Conservation (phyloP, 352 stramenopile species). For the Pythium periplocum region DNA sequence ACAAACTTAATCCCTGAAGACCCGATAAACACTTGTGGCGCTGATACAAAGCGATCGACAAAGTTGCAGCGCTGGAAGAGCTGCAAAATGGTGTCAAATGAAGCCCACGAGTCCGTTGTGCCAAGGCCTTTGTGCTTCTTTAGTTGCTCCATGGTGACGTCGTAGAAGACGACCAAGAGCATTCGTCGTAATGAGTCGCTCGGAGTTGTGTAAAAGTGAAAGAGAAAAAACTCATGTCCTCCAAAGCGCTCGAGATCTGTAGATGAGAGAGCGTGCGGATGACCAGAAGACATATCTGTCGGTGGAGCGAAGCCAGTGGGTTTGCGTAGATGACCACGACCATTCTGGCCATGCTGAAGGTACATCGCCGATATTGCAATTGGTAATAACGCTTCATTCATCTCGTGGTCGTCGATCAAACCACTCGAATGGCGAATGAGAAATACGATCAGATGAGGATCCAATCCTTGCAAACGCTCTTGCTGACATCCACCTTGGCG, state of each 20-base stretch:
- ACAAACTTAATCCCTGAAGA: slow-evolving; percentile 9
- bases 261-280: slow-evolving; percentile 5
- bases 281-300: no score
- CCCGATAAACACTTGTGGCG: slow-evolving; percentile 5
- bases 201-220: slow-evolving; percentile 26
- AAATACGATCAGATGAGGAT: no score
- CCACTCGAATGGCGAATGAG: no score
- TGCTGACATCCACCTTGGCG: no score
- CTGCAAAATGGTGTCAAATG: slow-evolving; percentile 9
- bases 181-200: slow-evolving; percentile 12
- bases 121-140: slow-evolving; percentile 5
- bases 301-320: no score
- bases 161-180: slow-evolving; percentile 20
- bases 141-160: slow-evolving; percentile 10
- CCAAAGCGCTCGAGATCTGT: slow-evolving; percentile 26
- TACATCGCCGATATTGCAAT: no score
- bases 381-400: no score
- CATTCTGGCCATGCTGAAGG: no score
- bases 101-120: neutral
- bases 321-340: no score
- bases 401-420: no score
- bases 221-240: slow-evolving; percentile 26
- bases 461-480: no score
- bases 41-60: neutral
- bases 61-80: slow-evolving; percentile 7